Percentiles rank a stretch among this genome's conserved stretches.
Conservation (phyloP, 2,329 filamentous ascomycete species). For the Saccharata proteae region DNA sequence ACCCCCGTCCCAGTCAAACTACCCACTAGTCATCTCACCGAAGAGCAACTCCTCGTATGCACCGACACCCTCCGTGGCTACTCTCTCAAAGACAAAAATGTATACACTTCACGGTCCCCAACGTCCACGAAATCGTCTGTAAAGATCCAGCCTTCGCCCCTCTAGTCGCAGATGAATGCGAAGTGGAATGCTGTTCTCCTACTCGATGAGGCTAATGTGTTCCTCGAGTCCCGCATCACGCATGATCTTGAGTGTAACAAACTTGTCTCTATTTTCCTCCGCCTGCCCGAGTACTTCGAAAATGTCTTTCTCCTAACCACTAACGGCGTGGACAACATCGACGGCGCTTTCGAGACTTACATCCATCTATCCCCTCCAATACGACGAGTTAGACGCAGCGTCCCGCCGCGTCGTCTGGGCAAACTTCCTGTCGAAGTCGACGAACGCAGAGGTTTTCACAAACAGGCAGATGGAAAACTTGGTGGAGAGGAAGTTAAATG, state of each 20-base stretch:
- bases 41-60: constrained; percentile 12
- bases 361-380: constrained; percentile 17
- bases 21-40: background rate
- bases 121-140: constrained; percentile 19
- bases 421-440: constrained; percentile 8
- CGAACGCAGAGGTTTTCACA: constrained; percentile 5
- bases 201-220: constrained; percentile 37
- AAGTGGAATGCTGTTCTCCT: constrained; percentile 41
- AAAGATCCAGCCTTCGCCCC: constrained; percentile 18
- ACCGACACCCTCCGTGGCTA: constrained; percentile 11
- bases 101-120: constrained; percentile 10
- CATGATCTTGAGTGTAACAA: constrained; percentile 19
- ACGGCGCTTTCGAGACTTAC: constrained; percentile 18
- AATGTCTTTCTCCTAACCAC: constrained; percentile 20
- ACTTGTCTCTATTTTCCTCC: constrained; percentile 21
- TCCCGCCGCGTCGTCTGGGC: constrained; percentile 11
- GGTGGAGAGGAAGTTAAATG: constrained; percentile 10
- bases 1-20: constrained; percentile 3
- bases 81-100: constrained; percentile 12
- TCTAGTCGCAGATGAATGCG: constrained; percentile 30
- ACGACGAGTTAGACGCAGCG: constrained; percentile 11
- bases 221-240: constrained; percentile 16
- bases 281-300: constrained; percentile 31
- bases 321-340: constrained; percentile 19
- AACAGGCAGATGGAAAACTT: constrained; percentile 8